Percentiles rank a stretch among this genome's conserved stretches.
These are phyloP conservation scores for Aristolochia contorta DNA, from an alignment of 164 flowering plant species.

Conservation along the genomic window DNA sequence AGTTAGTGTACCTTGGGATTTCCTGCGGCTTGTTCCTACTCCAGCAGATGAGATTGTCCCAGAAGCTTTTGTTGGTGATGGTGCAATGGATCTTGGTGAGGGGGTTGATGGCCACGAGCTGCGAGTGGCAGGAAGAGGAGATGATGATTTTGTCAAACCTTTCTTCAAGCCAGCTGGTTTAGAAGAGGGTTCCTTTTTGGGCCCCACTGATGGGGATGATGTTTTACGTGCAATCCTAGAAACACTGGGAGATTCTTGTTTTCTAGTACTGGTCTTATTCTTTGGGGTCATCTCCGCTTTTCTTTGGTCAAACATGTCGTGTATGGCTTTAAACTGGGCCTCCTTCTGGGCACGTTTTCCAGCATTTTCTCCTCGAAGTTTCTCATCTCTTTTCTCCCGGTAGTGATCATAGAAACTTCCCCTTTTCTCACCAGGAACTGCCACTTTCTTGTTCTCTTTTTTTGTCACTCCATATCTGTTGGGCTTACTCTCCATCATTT, in stretches of 20 bases:
- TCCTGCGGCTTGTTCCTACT: conserved; percentile 35
- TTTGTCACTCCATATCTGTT: conserved; percentile 14
- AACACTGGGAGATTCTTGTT: conserved; percentile 22
- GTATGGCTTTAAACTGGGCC: conserved; percentile 41
- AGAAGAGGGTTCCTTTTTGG: conserved; percentile 33
- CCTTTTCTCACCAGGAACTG: conserved; percentile 29
- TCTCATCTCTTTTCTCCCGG: conserved; percentile 67
- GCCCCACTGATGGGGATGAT: conserved; percentile 26
- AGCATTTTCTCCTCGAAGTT: conserved; percentile 48
- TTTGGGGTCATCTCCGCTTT: conserved; percentile 41
- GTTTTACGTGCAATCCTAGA: conserved; percentile 28
- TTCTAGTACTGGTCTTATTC: conserved; percentile 17
- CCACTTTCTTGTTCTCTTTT: conserved; percentile 21
- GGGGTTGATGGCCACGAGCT: conserved; percentile 75
- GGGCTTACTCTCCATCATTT: conserved; percentile 54
- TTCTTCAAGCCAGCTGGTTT: conserved; percentile 40
- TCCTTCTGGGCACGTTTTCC: conserved; percentile 49
- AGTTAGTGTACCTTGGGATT: conserved; percentile 31
- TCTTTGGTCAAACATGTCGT: conserved; percentile 37
- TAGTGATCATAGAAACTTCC: conserved; percentile 47
- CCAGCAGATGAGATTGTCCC: conserved; percentile 25
- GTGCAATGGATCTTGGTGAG: conserved; percentile 31
- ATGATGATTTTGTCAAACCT: conserved; percentile 29
- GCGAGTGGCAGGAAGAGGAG: conserved; percentile 50
- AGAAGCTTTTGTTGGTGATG: conserved; percentile 36